Evolutionary conservation across 805 yeast species (phyloP), one percentile per base, ranked within the genome.

Genomic region (Nakazawaea molendinolei): DNA sequence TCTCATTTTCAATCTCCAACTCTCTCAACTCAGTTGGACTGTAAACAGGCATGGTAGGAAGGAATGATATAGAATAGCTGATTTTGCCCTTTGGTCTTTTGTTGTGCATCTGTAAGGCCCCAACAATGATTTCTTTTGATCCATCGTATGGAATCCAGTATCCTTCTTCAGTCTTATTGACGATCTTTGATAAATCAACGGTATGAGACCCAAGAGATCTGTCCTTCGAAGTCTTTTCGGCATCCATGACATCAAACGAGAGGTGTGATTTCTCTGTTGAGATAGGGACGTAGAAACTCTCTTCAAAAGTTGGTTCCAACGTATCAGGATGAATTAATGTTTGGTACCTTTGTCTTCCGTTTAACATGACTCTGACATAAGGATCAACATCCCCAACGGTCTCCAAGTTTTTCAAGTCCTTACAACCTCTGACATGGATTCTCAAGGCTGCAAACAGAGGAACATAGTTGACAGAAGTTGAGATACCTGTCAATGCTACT

Each of bases 351-450:
- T 72, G 50, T 51, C 71, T 72, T 45, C 81, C 82, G 48, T 78
- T 76, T 40, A 74, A 55, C 24, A 72, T 49, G 8, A 82, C 66
- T 41, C 72, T 67, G 26, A 79, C 75, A 48, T 81, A 83, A 4
- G 94, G 92, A 56, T 84, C 89, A 48, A 82, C 76, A 39, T 70
- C 74, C 38, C 92, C 90, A 34, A 81, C 70, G 12, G 77, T 68
- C 46, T 80, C 83, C 46, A 81, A 58, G 46, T 76, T 63, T 46
- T 68, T 61, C 46, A 78, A 57, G 27, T 74, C 71, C 8, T 52
- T 52, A 13, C 79, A 81, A 23, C 64, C 58, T 40, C 76, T 67
- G 33, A 84, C 47, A 48, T 74, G 76, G 25, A 84, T 49, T 60
- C 79, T 72, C 19, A 77, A 52, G 27, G 76, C 76, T 46, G 90